These are phyloP conservation scores for Durio zibethinus DNA, from an alignment of 345 rosid species.

Conservation along the genomic window DNA sequence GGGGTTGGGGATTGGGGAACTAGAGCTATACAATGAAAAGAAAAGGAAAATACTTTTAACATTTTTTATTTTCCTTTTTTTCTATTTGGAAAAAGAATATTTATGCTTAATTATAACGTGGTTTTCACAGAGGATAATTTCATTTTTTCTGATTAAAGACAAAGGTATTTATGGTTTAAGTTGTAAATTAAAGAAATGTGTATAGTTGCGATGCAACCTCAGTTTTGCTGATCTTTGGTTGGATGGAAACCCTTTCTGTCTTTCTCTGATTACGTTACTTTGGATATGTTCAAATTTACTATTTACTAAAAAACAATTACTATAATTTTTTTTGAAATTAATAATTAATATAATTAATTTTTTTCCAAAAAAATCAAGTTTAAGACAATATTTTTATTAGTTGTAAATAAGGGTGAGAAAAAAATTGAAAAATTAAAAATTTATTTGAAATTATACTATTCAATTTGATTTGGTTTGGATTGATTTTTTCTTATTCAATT, in stretches of 20 bases:
- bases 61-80: neutral
- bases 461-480: too few species aligned
- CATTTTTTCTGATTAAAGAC: neutral
- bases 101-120: neutral
- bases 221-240: slow-evolving; percentile 14
- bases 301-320: too few species aligned
- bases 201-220: slow-evolving; percentile 16
- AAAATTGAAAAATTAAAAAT: too few species aligned
- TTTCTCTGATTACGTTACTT: neutral
- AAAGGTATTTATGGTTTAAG: neutral
- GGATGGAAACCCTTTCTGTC: neutral
- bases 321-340: neutral
- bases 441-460: too few species aligned
- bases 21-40: slow-evolving; percentile 1
- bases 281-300: neutral
- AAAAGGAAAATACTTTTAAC: neutral
- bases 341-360: neutral
- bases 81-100: too few species aligned
- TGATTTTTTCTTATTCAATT: too few species aligned
- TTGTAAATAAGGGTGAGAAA: too few species aligned
- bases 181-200: neutral
- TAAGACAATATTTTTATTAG: too few species aligned
- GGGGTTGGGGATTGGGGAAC: slow-evolving; percentile 14
- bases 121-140: neutral
- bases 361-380: too few species aligned